A percentile compares a stretch with the other conserved stretches of the same genome.
Conservation (phyloP, 1,284 basidiomycete genomes). For the Malassezia caprae region DNA sequence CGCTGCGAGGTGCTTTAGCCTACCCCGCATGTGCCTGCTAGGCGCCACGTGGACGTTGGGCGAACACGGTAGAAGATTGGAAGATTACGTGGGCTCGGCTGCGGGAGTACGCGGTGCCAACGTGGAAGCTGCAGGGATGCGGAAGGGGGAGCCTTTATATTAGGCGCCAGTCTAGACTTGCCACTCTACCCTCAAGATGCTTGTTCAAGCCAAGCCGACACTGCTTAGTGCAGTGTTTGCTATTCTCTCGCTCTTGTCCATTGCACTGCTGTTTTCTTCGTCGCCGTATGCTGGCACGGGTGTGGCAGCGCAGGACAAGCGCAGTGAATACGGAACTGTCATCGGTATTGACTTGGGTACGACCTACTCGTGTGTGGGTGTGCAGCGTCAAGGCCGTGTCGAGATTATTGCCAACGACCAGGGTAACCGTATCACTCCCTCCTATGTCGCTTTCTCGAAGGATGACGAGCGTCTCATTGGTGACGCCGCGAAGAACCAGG, state of each 20-base stretch:
- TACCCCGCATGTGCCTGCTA: neutral
- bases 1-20: neutral
- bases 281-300: slow-evolving; percentile 25
- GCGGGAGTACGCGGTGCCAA: slow-evolving; percentile 3
- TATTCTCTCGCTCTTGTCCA: slow-evolving; percentile 15
- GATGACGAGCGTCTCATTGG: slow-evolving; percentile 70
- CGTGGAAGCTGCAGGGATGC: slow-evolving; percentile 14
- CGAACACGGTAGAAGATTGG: slow-evolving; percentile 17
- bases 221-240: slow-evolving; percentile 8
- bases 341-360: slow-evolving; percentile 67
- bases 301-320: slow-evolving; percentile 40
- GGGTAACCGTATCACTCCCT: slow-evolving; percentile 49
- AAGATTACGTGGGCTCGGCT: slow-evolving; percentile 8
- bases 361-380: slow-evolving; percentile 56
- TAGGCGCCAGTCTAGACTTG: neutral
- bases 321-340: slow-evolving; percentile 65
- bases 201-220: slow-evolving; percentile 10
- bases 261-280: slow-evolving; percentile 7
- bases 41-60: slow-evolving; percentile 4
- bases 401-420: slow-evolving; percentile 52
- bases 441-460: slow-evolving; percentile 46
- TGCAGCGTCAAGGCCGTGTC: slow-evolving; percentile 61
- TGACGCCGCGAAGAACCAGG: slow-evolving; percentile 58
- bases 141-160: slow-evolving; percentile 3
- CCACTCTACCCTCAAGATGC: slow-evolving; percentile 3